Base-by-base conservation (phyloP, 768 basidiomycete genomes). In the Lentinula guzmanii region DNA sequence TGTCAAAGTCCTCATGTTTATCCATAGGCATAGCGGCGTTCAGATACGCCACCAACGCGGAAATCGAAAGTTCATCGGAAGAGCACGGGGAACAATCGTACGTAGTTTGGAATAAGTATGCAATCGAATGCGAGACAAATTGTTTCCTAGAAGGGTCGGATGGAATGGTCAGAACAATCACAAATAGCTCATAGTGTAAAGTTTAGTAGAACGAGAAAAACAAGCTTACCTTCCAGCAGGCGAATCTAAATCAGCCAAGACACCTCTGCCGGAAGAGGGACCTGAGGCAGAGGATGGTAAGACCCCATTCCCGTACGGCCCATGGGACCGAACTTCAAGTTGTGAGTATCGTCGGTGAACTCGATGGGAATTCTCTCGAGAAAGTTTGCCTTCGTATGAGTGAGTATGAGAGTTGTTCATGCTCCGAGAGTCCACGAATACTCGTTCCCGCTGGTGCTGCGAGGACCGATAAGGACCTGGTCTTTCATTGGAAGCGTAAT, bases 1-100 rank as follows among this genome's bases (percentile, higher is more conserved):
- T 89, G 70, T 91, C 89, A 63, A 89, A 91, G 64, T 91, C 89
- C 74, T 91, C 89, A 68, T 90, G 84, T 72, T 91, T 91, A 69
- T 90, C 89, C 31, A 76, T 77, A 3, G 90, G 90, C 75, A 91
- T 82, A 4, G 88, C 88, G 2, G 88, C 84, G 67, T 91, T 91
- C 60, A 91, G 78, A 70, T 89, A 90, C 3, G 85, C 80, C 37
- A 91, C 74, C 28, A 91, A 75, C 8, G 86, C 74, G 2, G 86
- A 86, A 67, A 91, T 84, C 6, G 82, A 82, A 75, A 91, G 76
- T 63, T 89, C 86, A 71, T 91, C 89, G 4, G 43, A 28, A 28
- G 24, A 79, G 13, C 13, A 28, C 11, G 41, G 41, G 24, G 55
- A 72, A 15, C 76, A 65, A 62, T 83, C 85, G 71, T 89, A 89